These are phyloP conservation scores for Ambrosiella xylebori DNA, from an alignment of 2,329 filamentous ascomycete genomes.

Conservation along the genomic window DNA sequence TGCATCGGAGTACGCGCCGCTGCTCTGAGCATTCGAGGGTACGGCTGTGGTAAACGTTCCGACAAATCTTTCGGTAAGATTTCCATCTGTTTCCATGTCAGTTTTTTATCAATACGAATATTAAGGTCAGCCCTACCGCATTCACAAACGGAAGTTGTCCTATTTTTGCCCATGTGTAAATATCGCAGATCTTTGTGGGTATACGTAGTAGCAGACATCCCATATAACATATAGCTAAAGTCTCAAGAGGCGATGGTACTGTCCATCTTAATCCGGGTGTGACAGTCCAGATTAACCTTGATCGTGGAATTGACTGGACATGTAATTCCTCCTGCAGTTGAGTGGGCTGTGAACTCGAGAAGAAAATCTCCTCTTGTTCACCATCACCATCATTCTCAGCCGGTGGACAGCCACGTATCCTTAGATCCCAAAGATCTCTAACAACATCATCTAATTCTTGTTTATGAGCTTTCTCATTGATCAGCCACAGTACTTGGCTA, in stretches of 20 bases:
- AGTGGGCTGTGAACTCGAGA: conserved; percentile 22
- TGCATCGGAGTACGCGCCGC: conserved; percentile 25
- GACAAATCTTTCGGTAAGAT: conserved; percentile 45
- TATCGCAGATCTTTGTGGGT: conserved; percentile 57
- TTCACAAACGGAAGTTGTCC: conserved; percentile 56
- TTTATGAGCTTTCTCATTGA: conserved; percentile 48
- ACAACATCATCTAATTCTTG: conserved; percentile 62
- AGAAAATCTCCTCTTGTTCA: conserved; percentile 8
- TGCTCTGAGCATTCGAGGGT: conserved; percentile 41
- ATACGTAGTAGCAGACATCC: conserved; percentile 58
- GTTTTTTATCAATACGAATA: conserved; percentile 20
- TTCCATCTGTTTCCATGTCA: conserved; percentile 21
- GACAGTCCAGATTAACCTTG: conserved; percentile 26
- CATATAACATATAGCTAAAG: conserved; percentile 63
- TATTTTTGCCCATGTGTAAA: conserved; percentile 48
- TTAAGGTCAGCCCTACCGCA: conserved; percentile 31
- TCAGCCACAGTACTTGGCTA: conserved; percentile 60
- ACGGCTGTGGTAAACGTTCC: conserved; percentile 43
- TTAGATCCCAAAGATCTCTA: conserved; percentile 70
- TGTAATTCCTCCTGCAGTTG: conserved; percentile 14
- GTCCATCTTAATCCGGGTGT: conserved; percentile 31
- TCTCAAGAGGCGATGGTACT: conserved; percentile 54
- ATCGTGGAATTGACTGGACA: conserved; percentile 17
- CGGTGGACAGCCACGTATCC: conserved; percentile 29
- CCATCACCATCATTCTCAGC: background rate